phyloP scores from a whole-genome alignment of 306 rosid species.

The Quercus wislizeni region DNA sequence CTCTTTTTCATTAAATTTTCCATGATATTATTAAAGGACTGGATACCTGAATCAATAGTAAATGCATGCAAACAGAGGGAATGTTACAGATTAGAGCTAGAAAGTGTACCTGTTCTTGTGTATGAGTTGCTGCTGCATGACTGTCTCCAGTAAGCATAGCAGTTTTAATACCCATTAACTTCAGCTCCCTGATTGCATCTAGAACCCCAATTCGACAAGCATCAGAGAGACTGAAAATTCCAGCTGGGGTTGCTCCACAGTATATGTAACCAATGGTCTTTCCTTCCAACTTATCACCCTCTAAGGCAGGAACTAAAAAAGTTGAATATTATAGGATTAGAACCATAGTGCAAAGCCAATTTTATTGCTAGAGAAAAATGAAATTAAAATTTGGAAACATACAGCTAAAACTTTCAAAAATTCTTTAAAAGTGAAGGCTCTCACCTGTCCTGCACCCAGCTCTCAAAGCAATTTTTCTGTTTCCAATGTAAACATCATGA shows the following conservation, averaged over 20 bases:
- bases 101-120: slow-evolving; percentile 66
- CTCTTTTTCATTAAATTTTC: slow-evolving; percentile 10
- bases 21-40: background rate
- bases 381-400: background rate
- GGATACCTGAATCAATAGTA: background rate
- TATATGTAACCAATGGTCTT: slow-evolving; percentile 77
- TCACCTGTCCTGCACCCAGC: slow-evolving; percentile 67
- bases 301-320: slow-evolving; percentile 49
- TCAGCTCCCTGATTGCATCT: slow-evolving; percentile 66
- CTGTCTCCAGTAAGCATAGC: slow-evolving; percentile 92
- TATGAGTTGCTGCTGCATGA: slow-evolving; percentile 69
- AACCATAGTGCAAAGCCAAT: background rate
- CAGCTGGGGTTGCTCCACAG: slow-evolving; percentile 44
- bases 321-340: slow-evolving; percentile 12
- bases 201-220: slow-evolving; percentile 71
- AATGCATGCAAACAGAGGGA: background rate
- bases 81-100: background rate
- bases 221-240: slow-evolving; percentile 70
- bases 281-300: slow-evolving; percentile 54
- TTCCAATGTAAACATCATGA: slow-evolving; percentile 70
- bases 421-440: slow-evolving; percentile 5
- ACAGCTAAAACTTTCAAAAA: background rate
- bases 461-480: slow-evolving; percentile 57
- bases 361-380: background rate
- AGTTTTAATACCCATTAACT: slow-evolving; percentile 66